phyloP scores from a whole-genome alignment of 1,284 basidiomycete species.

The Schizophyllum amplum region DNA sequence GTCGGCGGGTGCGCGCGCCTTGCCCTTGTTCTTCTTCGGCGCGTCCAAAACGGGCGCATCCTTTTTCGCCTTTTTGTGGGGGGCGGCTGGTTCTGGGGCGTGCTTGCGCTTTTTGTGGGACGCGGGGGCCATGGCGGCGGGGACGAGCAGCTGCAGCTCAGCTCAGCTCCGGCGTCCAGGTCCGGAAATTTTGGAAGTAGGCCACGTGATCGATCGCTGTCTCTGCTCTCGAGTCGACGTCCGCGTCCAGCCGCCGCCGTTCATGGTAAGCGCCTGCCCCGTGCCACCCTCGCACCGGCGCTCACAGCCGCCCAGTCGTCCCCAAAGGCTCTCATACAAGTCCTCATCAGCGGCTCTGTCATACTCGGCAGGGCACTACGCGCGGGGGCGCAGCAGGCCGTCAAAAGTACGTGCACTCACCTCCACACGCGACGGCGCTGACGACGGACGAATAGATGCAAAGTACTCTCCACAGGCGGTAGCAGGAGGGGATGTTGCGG shows the following conservation, averaged over 20 bases:
- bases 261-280: no score
- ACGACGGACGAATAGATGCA: slow-evolving; percentile 53
- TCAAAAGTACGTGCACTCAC: slow-evolving; percentile 65
- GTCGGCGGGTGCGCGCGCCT: slow-evolving; percentile 26
- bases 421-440: not conserved
- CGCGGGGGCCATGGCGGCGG: not conserved
- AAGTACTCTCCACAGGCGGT: slow-evolving; percentile 62
- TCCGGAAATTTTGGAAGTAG: not conserved
- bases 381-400: slow-evolving; percentile 89
- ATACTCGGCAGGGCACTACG: slow-evolving; percentile 89
- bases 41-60: slow-evolving; percentile 14
- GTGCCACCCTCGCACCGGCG: no score
- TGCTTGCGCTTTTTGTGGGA: slow-evolving; percentile 49
- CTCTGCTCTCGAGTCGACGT: not conserved
- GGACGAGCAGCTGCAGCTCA: no score
- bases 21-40: slow-evolving; percentile 33
- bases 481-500: slow-evolving; percentile 55
- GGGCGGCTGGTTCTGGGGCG: slow-evolving; percentile 18
- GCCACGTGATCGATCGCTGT: not conserved
- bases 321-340: slow-evolving; percentile 75
- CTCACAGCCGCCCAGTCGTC: slow-evolving; percentile 44
- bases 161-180: not conserved
- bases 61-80: slow-evolving; percentile 22
- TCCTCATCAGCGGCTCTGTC: slow-evolving; percentile 71
- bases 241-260: not conserved